A percentile compares a stretch with the other conserved stretches of the same genome.
Conservation (phyloP, 2,329 filamentous ascomycete genomes). For the Fusarium secorum region DNA sequence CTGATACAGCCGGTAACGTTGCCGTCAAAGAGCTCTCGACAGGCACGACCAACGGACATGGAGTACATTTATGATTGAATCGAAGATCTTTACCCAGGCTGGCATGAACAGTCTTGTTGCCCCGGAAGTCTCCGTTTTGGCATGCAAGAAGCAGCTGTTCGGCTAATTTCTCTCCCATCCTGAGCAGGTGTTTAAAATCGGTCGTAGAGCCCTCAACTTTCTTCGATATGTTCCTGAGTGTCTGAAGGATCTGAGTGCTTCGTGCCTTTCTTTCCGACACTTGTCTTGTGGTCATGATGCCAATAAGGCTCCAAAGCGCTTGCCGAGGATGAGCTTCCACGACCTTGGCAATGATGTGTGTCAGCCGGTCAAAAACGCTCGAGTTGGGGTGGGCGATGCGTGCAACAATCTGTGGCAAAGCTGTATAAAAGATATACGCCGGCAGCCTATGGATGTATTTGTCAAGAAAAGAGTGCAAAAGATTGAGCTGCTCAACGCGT, state of each 20-base stretch:
- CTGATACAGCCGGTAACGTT: constrained; percentile 77
- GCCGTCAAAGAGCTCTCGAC: constrained; percentile 85
- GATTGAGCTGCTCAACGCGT: constrained; percentile 71
- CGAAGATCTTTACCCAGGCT: constrained; percentile 80
- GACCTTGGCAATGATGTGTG: constrained; percentile 85
- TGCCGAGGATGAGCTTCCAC: constrained; percentile 88
- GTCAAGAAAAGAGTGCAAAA: constrained; percentile 76
- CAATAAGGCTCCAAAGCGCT: constrained; percentile 88
- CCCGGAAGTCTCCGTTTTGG: constrained; percentile 76
- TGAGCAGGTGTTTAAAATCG: constrained; percentile 76
- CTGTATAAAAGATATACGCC: constrained; percentile 80
- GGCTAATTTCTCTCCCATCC: constrained; percentile 81
- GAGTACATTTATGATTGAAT: constrained; percentile 85
- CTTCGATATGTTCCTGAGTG: constrained; percentile 56
- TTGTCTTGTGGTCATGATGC: constrained; percentile 82
- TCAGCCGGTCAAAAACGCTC: constrained; percentile 78
- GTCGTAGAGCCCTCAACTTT: constrained; percentile 60
- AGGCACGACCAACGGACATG: constrained; percentile 87
- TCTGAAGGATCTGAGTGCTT: constrained; percentile 61
- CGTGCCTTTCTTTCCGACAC: constrained; percentile 68
- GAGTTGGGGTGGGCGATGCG: constrained; percentile 87
- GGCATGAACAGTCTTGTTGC: constrained; percentile 70
- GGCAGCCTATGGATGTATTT: constrained; percentile 80
- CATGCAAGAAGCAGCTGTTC: constrained; percentile 84
- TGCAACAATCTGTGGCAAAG: constrained; percentile 93